Evolutionary conservation across 116 monocot species (phyloP).

Genomic region (Cymodocea nodosa): DNA sequence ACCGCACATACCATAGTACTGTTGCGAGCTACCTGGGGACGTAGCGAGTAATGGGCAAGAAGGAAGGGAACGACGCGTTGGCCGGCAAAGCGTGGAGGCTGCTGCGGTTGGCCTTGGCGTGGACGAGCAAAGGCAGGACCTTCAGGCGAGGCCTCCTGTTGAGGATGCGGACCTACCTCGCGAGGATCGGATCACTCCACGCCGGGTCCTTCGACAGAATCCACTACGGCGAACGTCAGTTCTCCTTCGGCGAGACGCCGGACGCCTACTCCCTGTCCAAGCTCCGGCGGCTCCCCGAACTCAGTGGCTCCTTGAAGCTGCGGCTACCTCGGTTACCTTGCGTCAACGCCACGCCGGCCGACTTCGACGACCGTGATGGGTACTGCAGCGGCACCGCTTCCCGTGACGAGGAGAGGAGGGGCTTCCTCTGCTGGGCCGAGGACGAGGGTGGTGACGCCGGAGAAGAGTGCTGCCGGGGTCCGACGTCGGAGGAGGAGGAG

Average conservation of each 20-base stretch:
- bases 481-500: slow-evolving; percentile 5
- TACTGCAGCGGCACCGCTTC: not conserved
- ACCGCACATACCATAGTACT: too few species aligned
- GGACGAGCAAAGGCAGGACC: slow-evolving; percentile 31
- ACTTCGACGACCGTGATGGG: slow-evolving; percentile 1
- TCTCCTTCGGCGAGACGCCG: slow-evolving; percentile 42
- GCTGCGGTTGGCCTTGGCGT: slow-evolving; percentile 22
- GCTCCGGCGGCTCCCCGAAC: too few species aligned
- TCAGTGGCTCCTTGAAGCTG: not conserved
- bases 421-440: not conserved
- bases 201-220: slow-evolving; percentile 1
- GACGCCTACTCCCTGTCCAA: too few species aligned
- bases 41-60: slow-evolving; percentile 6
- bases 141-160: slow-evolving; percentile 14
- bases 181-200: not conserved
- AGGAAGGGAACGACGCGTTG: slow-evolving; percentile 1
- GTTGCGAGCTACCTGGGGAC: too few species aligned
- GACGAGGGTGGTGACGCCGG: not conserved
- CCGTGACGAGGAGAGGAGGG: not conserved
- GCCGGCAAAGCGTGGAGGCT: slow-evolving; percentile 9
- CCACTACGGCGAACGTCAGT: slow-evolving; percentile 16
- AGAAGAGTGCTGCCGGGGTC: not conserved
- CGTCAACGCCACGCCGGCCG: slow-evolving; percentile 7
- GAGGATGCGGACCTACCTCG: not conserved
- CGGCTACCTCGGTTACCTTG: slow-evolving; percentile 17